Evolutionary conservation across 2,329 filamentous ascomycete species (phyloP).

Genomic region (Elsinoe arachidis): DNA sequence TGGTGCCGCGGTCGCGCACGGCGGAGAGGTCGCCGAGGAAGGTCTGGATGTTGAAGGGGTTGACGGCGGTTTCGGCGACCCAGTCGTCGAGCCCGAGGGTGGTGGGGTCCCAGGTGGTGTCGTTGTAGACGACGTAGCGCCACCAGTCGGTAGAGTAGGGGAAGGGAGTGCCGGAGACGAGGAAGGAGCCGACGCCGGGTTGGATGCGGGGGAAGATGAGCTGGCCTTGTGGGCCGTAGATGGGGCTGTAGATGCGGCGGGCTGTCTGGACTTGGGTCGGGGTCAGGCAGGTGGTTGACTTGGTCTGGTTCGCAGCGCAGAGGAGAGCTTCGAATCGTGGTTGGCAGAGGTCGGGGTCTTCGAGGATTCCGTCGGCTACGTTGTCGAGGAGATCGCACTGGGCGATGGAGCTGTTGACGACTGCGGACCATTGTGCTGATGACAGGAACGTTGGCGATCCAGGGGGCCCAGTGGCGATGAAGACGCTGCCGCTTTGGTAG

Average conservation of each 20-base stretch:
- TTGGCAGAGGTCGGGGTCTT: slow-evolving; percentile 38
- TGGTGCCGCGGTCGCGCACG: slow-evolving; percentile 35
- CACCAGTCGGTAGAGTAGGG: slow-evolving; percentile 38
- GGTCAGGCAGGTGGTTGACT: slow-evolving; percentile 34
- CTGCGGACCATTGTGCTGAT: slow-evolving; percentile 31
- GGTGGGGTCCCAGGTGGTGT: slow-evolving; percentile 35
- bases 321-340: slow-evolving; percentile 33
- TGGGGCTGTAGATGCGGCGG: slow-evolving; percentile 34
- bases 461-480: slow-evolving; percentile 31
- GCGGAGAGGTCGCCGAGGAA: slow-evolving; percentile 28
- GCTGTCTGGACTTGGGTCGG: slow-evolving; percentile 37
- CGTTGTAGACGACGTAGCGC: slow-evolving; percentile 41
- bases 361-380: slow-evolving; percentile 40
- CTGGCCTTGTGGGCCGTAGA: slow-evolving; percentile 35
- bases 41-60: slow-evolving; percentile 28
- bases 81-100: slow-evolving; percentile 35
- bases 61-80: slow-evolving; percentile 29
- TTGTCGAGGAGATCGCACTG: slow-evolving; percentile 46
- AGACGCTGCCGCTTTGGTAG: slow-evolving; percentile 38
- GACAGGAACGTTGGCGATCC: slow-evolving; percentile 36
- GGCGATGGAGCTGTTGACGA: slow-evolving; percentile 36
- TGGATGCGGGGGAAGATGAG: slow-evolving; percentile 45
- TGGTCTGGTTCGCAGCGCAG: slow-evolving; percentile 29
- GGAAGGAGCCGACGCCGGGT: slow-evolving; percentile 37
- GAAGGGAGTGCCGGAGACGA: slow-evolving; percentile 33